phyloP scores from a whole-genome alignment of 2,329 filamentous ascomycete species.

The Cercospora sojina region DNA sequence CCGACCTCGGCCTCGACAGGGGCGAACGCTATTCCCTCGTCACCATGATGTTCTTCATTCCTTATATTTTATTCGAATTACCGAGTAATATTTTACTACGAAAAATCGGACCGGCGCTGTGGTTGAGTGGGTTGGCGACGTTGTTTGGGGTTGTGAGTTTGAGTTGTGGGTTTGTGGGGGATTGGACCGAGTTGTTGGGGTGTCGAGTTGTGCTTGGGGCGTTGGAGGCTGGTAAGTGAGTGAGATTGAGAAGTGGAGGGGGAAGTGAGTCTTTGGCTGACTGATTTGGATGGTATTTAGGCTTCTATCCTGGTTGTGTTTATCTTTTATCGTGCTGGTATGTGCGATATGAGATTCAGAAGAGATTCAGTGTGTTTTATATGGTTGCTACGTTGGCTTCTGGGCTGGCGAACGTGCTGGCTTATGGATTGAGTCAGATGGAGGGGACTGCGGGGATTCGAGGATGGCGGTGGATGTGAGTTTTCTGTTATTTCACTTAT shows the following conservation, averaged over 20 bases:
- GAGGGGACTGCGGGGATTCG: background rate
- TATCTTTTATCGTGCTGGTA: conserved; percentile 19
- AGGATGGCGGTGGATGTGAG: background rate
- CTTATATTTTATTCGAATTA: background rate
- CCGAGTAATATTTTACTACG: background rate
- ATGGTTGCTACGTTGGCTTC: conserved; percentile 10
- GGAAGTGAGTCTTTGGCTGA: too few species aligned
- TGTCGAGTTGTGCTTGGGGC: background rate
- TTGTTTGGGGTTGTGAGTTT: conserved; percentile 13
- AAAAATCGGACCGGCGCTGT: background rate
- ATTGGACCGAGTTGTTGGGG: conserved; percentile 4
- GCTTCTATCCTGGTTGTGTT: background rate
- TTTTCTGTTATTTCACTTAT: background rate
- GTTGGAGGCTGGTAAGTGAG: background rate
- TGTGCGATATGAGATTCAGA: conserved; percentile 21
- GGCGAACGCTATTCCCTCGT: background rate
- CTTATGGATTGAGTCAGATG: conserved; percentile 13
- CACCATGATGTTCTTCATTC: background rate
- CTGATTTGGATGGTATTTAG: background rate
- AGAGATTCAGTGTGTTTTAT: conserved; percentile 19
- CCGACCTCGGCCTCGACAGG: background rate
- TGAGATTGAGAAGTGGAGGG: too few species aligned
- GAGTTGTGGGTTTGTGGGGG: conserved; percentile 6
- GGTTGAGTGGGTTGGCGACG: conserved; percentile 7
- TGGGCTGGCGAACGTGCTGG: conserved; percentile 20